Evolutionary conservation across 192 early-diverging fungal genomes (phyloP).

Genomic region (Podila epigama): DNA sequence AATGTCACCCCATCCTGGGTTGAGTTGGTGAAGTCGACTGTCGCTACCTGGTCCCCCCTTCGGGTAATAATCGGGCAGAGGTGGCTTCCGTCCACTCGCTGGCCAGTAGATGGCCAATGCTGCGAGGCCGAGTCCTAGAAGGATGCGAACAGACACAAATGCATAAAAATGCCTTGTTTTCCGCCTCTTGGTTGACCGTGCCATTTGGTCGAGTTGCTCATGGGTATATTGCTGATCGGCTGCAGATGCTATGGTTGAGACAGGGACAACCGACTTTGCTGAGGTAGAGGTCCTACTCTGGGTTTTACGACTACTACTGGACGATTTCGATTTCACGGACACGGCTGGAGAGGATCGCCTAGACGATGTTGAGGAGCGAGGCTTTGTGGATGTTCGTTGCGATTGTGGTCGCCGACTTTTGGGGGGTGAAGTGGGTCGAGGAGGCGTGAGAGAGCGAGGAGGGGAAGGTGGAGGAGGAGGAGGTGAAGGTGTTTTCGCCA

Average conservation of each 20-base stretch:
- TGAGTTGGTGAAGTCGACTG: too few relatives aligned
- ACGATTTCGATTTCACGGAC: background rate
- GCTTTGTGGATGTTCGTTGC: too few relatives aligned
- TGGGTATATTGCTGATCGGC: background rate
- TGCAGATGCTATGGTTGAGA: too few relatives aligned
- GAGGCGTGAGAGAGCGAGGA: background rate
- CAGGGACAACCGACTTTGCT: background rate
- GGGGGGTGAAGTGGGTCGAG: background rate
- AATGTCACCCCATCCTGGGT: too few relatives aligned
- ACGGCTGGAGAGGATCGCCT: background rate
- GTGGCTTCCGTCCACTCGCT: conserved; percentile 9
- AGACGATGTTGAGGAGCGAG: background rate
- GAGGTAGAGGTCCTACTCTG: too few relatives aligned
- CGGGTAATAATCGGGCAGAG: background rate
- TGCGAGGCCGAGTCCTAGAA: conserved; percentile 13
- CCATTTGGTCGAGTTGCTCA: too few relatives aligned
- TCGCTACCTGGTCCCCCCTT: background rate
- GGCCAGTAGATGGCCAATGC: conserved; percentile 41
- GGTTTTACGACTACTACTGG: too few relatives aligned
- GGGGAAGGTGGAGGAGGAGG: background rate
- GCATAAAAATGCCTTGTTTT: background rate
- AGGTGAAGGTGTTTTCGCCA: background rate
- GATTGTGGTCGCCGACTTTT: too few relatives aligned
- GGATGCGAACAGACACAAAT: conserved; percentile 8
- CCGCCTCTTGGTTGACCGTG: background rate